Evolutionary conservation across 352 stramenopile genomes (phyloP).

Genomic region (Pythium aquatile): DNA sequence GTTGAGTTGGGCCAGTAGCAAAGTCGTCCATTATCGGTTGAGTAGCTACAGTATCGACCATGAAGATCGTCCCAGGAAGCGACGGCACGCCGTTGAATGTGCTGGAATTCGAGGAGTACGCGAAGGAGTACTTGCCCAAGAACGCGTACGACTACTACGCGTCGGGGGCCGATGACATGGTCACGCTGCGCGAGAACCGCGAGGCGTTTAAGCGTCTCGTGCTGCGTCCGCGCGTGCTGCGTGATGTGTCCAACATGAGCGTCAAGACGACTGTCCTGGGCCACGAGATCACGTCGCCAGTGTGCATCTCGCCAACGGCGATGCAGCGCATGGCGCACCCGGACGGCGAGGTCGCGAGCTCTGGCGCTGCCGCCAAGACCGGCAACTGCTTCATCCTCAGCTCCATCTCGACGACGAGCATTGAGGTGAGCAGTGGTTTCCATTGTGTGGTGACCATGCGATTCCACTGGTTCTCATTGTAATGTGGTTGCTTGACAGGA

Average conservation of each 20-base stretch:
- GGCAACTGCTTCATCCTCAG: slow-evolving; percentile 92
- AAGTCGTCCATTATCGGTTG: not conserved
- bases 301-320: slow-evolving; percentile 90
- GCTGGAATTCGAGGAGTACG: slow-evolving; percentile 89
- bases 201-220: slow-evolving; percentile 91
- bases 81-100: slow-evolving; percentile 83
- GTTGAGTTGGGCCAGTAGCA: not conserved
- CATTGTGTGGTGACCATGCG: not conserved
- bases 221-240: slow-evolving; percentile 93
- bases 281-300: slow-evolving; percentile 86
- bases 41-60: not conserved
- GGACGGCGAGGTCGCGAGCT: slow-evolving; percentile 90
- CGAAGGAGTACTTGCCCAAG: slow-evolving; percentile 87
- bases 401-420: slow-evolving; percentile 90
- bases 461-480: not conserved
- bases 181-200: slow-evolving; percentile 72
- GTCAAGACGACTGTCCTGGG: slow-evolving; percentile 91
- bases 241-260: slow-evolving; percentile 92
- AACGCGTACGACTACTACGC: slow-evolving; percentile 92
- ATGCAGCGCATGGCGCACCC: slow-evolving; percentile 96
- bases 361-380: slow-evolving; percentile 75
- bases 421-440: slow-evolving; percentile 56
- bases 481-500: slow-evolving; percentile 18
- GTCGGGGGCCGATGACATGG: slow-evolving; percentile 93
- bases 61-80: slow-evolving; percentile 75